These are phyloP conservation scores for Schizothecium vesticola DNA, from an alignment of 495 filamentous ascomycete genomes.

Conservation along the genomic window DNA sequence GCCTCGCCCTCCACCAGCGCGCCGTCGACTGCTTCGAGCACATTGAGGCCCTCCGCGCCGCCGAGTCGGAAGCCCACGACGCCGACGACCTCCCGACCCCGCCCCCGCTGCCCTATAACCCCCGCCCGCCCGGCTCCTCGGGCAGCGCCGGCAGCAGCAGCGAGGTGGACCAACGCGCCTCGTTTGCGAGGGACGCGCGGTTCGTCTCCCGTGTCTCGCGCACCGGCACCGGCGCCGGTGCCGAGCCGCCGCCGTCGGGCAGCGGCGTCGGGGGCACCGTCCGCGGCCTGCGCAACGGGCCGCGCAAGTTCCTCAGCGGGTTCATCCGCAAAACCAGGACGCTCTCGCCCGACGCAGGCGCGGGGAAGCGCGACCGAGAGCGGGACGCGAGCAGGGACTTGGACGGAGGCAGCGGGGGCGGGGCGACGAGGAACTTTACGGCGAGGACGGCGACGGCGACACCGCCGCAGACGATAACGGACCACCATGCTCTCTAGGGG, in stretches of 20 bases:
- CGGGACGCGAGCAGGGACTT: conserved; percentile 21
- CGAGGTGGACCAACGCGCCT: conserved; percentile 36
- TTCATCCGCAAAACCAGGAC: conserved; percentile 40
- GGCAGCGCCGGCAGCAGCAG: conserved; percentile 25
- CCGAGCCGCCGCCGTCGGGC: neutral
- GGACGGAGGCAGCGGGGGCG: conserved; percentile 1
- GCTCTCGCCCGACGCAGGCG: conserved; percentile 19
- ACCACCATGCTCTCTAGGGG: neutral
- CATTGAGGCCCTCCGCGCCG: conserved; percentile 25
- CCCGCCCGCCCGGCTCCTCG: conserved; percentile 39
- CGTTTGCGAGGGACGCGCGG: neutral
- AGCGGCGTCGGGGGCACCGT: conserved; percentile 34
- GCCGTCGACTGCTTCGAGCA: conserved; percentile 42
- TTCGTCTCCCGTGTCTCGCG: neutral
- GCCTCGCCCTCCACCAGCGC: conserved; percentile 63
- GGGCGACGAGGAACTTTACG: neutral
- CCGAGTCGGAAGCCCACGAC: conserved; percentile 61
- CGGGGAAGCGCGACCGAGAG: neutral
- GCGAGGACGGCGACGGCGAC: neutral
- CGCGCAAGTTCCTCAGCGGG: conserved; percentile 44
- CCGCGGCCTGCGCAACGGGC: conserved; percentile 31
- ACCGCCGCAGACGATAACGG: neutral
- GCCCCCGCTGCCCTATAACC: conserved; percentile 34
- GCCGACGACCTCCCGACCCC: conserved; percentile 50
- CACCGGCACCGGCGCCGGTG: too few species aligned